These are phyloP conservation scores for Trametes elegans DNA, from an alignment of 768 basidiomycete genomes.

Conservation along the genomic window DNA sequence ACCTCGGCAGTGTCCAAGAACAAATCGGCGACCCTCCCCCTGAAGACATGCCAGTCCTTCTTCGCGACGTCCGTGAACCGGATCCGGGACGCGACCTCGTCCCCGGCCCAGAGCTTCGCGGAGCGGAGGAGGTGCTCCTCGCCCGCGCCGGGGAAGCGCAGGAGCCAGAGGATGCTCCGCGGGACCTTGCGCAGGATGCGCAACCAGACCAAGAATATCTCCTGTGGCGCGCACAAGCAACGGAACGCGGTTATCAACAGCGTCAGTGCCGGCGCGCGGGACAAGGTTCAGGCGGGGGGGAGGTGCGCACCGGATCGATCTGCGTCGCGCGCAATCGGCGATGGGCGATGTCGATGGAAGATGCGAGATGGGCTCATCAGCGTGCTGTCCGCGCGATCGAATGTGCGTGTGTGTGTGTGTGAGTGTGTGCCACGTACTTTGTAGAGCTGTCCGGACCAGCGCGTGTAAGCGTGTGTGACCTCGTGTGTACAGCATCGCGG, in stretches of 20 bases:
- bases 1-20: constrained; percentile 54
- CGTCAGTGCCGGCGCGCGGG: background rate
- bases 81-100: constrained; percentile 44
- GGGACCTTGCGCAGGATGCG: constrained; percentile 42
- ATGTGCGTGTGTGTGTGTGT: background rate
- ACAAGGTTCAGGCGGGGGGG: background rate
- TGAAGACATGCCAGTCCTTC: constrained; percentile 45
- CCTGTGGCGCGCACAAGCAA: constrained; percentile 22
- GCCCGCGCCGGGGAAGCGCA: constrained; percentile 48
- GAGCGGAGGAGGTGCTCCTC: constrained; percentile 43
- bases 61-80: constrained; percentile 47
- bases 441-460: constrained; percentile 36
- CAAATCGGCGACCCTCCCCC: constrained; percentile 47
- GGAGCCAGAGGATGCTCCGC: constrained; percentile 50
- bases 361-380: background rate
- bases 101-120: constrained; percentile 44
- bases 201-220: constrained; percentile 48
- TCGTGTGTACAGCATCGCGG: background rate
- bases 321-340: background rate
- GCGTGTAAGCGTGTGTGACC: constrained; percentile 17
- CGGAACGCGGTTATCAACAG: background rate
- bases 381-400: background rate
- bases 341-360: too few species aligned
- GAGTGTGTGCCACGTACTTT: constrained; percentile 36
- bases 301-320: constrained; percentile 18